Base-by-base conservation (phyloP, 768 basidiomycete species). In the Fibroporia radiculosa region DNA sequence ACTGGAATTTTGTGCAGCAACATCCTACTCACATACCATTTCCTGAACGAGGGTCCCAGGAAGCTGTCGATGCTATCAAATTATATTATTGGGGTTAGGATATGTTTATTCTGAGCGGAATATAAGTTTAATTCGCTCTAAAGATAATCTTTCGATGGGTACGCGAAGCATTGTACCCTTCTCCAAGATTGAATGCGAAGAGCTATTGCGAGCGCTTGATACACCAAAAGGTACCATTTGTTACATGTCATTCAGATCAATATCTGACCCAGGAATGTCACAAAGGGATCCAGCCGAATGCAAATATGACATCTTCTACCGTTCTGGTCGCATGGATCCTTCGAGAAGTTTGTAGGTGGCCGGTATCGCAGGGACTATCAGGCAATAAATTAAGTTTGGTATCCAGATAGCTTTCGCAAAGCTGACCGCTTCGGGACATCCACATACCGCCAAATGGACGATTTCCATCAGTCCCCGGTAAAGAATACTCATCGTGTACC, bases 181-280 rank as follows among this genome's bases (percentile, higher is more conserved):
- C 48, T 76, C 76, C 1, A 76, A 74, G 55, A 38, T 46, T 2
- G 75, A 78, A 60, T 77, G 76, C 40, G 70, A 75, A 51, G 71
- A 77, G 40, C 59, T 78, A 13, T 59, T 69, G 2, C 57, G 59
- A n/a, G 55, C 71, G 6, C 42, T 60, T 1, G 48, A 53, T 2
- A 40, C 40, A 4, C 38, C 47, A 12, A 44, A 44, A 48, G 40
- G 58, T 56, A 27, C 20, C 49, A 22, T 6, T 1, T 2, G 1
- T 36, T 13, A 12, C 26, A 13, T 20, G 27, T n/a, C 37, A 23
- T n/a, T n/a, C n/a, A n/a, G n/a, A n/a, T n/a, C n/a, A n/a, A n/a
- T n/a, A n/a, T n/a, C n/a, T n/a, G n/a, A n/a, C n/a, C n/a, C n/a
- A n/a, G n/a, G n/a, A n/a, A n/a, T n/a, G n/a, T n/a, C n/a, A n/a